These are phyloP conservation scores for Mycena pura DNA, from an alignment of 768 basidiomycete genomes.

Conservation along the genomic window DNA sequence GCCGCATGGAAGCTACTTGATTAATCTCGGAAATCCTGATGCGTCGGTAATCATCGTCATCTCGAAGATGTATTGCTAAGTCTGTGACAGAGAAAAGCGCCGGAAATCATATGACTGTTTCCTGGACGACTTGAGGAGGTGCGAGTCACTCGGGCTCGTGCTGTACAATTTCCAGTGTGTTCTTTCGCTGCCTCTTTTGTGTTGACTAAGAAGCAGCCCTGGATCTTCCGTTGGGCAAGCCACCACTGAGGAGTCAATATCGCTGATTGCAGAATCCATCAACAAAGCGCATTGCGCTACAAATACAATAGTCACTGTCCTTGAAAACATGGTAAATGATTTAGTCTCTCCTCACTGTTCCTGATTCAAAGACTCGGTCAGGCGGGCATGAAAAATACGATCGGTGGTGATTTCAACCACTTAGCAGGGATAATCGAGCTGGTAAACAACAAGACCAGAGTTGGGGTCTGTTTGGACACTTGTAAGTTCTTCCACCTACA, in stretches of 20 bases:
- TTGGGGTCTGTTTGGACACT: constrained; percentile 88
- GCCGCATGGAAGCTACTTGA: constrained; percentile 86
- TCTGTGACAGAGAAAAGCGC: constrained; percentile 58
- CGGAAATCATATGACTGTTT: constrained; percentile 81
- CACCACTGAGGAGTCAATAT: constrained; percentile 64
- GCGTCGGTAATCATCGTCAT: constrained; percentile 48
- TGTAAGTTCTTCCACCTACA: constrained; percentile 50
- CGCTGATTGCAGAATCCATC: constrained; percentile 71
- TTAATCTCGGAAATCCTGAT: constrained; percentile 86
- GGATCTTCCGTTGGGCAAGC: constrained; percentile 82
- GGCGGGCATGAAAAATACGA: constrained; percentile 82
- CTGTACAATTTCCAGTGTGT: constrained; percentile 89
- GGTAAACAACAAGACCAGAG: constrained; percentile 75
- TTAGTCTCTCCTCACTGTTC: background rate
- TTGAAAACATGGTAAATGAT: constrained; percentile 81
- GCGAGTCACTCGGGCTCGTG: constrained; percentile 74
- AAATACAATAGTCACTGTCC: constrained; percentile 60
- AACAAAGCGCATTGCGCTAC: constrained; percentile 76
- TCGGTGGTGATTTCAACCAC: constrained; percentile 76
- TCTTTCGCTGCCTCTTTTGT: background rate
- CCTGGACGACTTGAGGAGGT: constrained; percentile 80
- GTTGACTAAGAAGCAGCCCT: constrained; percentile 53
- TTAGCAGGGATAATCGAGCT: constrained; percentile 69
- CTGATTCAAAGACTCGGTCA: constrained; percentile 31
- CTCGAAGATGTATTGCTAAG: background rate